Conservation (phyloP, 2,329 filamentous ascomycete genomes). For the Massarina eburnea region DNA sequence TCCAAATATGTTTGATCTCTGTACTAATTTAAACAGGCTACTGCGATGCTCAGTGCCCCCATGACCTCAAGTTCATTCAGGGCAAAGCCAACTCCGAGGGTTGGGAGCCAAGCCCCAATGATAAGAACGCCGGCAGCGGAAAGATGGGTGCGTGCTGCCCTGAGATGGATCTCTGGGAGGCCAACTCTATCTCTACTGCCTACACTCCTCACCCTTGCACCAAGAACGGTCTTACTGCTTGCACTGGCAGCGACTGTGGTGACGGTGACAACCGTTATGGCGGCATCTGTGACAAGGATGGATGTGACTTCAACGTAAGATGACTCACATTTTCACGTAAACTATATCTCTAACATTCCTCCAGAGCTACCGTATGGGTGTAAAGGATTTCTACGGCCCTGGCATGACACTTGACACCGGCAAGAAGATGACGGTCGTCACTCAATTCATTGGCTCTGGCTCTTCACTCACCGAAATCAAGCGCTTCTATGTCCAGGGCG, state of each 20-base stretch:
- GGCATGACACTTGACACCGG: constrained; percentile 50
- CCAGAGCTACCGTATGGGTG: constrained; percentile 62
- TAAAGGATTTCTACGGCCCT: constrained; percentile 64
- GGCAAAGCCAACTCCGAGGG: constrained; percentile 58
- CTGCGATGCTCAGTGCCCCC: constrained; percentile 45
- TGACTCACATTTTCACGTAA: not conserved
- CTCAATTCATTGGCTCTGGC: constrained; percentile 52
- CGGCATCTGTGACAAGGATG: constrained; percentile 68
- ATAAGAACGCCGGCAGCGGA: constrained; percentile 57
- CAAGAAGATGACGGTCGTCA: constrained; percentile 52
- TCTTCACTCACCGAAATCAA: constrained; percentile 50
- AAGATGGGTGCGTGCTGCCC: constrained; percentile 64
- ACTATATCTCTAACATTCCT: constrained; percentile 3
- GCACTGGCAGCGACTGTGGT: constrained; percentile 50
- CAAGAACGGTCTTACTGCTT: constrained; percentile 53
- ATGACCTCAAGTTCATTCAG: constrained; percentile 56
- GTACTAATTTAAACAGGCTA: constrained; percentile 23
- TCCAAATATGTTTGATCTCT: constrained; percentile 9
- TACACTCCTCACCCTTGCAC: constrained; percentile 68
- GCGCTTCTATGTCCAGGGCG: constrained; percentile 54
- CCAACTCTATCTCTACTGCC: constrained; percentile 65
- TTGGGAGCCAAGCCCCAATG: constrained; percentile 55
- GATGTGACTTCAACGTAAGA: constrained; percentile 60
- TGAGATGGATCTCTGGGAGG: constrained; percentile 73
- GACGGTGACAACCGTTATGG: constrained; percentile 56